Conservation (phyloP, 2,329 filamentous ascomycete species). For the Cryphonectria nitschkei region DNA sequence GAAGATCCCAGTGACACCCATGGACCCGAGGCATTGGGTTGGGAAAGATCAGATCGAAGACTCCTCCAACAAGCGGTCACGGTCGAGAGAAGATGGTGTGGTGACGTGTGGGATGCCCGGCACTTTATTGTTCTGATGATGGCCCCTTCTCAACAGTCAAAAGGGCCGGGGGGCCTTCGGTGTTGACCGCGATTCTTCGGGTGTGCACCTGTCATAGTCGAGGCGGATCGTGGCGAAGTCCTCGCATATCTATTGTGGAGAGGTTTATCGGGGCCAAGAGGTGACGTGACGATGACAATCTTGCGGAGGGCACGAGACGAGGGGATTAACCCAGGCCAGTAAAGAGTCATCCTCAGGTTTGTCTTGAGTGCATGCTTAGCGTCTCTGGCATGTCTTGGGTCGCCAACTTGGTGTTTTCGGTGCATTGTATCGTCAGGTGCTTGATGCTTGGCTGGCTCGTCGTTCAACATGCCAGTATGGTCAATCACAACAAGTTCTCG, state of each 20-base stretch:
- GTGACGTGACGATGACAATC: not conserved
- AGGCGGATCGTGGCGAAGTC: slow-evolving; percentile 1
- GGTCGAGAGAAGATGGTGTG: not conserved
- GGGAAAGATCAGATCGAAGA: slow-evolving; percentile 5
- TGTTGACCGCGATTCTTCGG: slow-evolving; percentile 1
- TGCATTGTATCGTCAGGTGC: not conserved
- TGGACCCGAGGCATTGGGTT: not conserved
- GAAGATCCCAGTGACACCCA: not conserved
- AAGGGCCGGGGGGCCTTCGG: not conserved
- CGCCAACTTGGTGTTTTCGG: not conserved
- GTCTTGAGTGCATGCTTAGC: not conserved
- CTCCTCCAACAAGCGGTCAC: not conserved
- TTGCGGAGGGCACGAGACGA: not conserved
- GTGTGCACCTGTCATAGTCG: not conserved
- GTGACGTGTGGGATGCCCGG: slow-evolving; percentile 2
- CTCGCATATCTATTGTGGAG: not conserved
- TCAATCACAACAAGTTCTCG: not conserved
- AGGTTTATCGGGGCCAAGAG: not conserved
- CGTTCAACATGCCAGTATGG: not conserved
- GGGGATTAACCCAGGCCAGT: not conserved
- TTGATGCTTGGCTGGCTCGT: not conserved
- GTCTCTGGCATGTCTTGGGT: not conserved
- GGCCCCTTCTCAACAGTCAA: not conserved
- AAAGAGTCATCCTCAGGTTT: not conserved
- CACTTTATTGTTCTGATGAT: not conserved